Base-by-base conservation (phyloP, 176 grass and related monocot genomes). In the Oryza officinalis region DNA sequence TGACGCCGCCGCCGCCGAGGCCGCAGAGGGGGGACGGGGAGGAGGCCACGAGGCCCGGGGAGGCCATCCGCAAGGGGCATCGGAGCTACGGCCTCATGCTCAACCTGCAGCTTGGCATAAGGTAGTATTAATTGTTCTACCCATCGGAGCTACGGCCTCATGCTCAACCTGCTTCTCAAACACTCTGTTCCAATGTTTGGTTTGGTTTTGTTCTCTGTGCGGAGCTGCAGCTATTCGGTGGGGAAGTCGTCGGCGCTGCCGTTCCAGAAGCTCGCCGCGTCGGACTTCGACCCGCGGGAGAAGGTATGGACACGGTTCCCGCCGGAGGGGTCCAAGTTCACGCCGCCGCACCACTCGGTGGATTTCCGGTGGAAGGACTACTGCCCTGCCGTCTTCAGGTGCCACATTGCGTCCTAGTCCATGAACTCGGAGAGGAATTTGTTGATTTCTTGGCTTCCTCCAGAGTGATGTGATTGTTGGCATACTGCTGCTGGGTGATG, bases 311-410 rank as follows among this genome's bases (percentile, higher is more conserved):
- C 93, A 11, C 90, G 93, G 64, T 96, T 96, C 79, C 93, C 93
- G 35, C 90, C 93, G 37, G 93, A 96, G 74, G 93, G 93, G 4
- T 96, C 93, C 46, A 96, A 96, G 84, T 57, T 88, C 76, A 96
- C 93, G 81, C 93, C 93, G 57, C 93, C 93, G 30, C 93, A 96
- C 46, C 88, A 90, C 9, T 93, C 90, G 1, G 12, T 81, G 7
- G 93, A 96, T 71, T 96, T 96, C 65, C 86, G 93, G 26, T 96
- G 93, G 93, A 96, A 96, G 84, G 93, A 96, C 38, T 96, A 96
- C 32, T 96, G 93, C 72, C 93, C 93, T 7, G 84, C 89, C 6
- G 90, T 96, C 37, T 96, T 96, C 90, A 93, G 90, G 93, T 95
- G 59, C 10, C 63, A 8, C 46, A 37, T 23, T 80, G 76, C 65